A percentile compares a stretch with the other conserved stretches of the same genome.
phyloP scores from a whole-genome alignment of 2,329 filamentous ascomycete genomes.

The Paracoccidioides lutzii region DNA sequence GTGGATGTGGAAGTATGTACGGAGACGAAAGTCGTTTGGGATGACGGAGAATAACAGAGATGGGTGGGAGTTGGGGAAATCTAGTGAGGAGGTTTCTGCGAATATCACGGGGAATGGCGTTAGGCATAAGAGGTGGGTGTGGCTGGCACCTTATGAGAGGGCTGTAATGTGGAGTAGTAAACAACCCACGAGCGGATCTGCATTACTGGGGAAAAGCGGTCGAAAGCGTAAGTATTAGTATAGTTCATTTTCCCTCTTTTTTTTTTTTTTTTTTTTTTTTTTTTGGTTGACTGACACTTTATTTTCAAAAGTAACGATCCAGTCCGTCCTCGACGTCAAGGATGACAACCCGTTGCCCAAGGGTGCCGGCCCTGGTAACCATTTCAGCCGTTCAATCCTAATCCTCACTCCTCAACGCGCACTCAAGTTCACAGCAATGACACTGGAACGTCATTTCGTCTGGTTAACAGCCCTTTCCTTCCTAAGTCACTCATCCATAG shows the following conservation, averaged over 20 bases:
- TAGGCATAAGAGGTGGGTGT: constrained; percentile 92
- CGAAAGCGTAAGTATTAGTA: constrained; percentile 63
- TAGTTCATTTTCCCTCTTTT: too few species aligned
- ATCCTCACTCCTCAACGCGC: constrained; percentile 88
- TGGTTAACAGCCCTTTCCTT: constrained; percentile 94
- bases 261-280: neutral
- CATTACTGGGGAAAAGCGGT: constrained; percentile 84
- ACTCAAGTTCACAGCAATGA: constrained; percentile 81
- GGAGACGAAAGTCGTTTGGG: constrained; percentile 70
- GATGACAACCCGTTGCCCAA: constrained; percentile 80
- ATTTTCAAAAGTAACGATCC: constrained; percentile 59
- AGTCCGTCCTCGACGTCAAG: constrained; percentile 93
- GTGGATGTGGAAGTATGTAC: constrained; percentile 39
- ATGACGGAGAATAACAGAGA: constrained; percentile 38
- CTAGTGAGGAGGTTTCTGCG: constrained; percentile 55
- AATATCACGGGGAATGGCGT: constrained; percentile 53
- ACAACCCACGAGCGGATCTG: constrained; percentile 77
- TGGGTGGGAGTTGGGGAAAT: constrained; percentile 39
- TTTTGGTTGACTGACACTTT: neutral
- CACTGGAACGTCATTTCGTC: constrained; percentile 75
- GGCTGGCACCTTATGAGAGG: constrained; percentile 91
- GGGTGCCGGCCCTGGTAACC: constrained; percentile 38
- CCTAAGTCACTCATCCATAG: constrained; percentile 76
- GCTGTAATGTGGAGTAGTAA: constrained; percentile 98
- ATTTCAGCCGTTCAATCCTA: constrained; percentile 88